Conservation (phyloP, 257 asterid species). For the Solanum etuberosum region DNA sequence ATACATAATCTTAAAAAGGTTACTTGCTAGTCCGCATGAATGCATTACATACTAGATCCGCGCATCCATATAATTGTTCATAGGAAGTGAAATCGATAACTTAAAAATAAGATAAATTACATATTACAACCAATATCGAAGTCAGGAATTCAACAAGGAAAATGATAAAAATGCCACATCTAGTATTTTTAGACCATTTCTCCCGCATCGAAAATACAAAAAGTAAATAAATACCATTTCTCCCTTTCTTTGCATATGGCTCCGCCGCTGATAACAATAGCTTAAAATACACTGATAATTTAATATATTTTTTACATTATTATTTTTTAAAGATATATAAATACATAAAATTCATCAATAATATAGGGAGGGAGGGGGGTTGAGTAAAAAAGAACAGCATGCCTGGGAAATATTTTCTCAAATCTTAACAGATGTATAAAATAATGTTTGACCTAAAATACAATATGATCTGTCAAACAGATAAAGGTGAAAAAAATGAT, state of each 20-base stretch:
- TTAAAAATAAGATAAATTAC: background rate
- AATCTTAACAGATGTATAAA: background rate
- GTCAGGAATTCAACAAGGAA: background rate
- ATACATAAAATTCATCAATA: too few relatives aligned
- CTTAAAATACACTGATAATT: too few relatives aligned
- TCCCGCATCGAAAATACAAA: background rate
- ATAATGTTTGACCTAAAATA: background rate
- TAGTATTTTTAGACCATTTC: background rate
- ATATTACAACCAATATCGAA: background rate
- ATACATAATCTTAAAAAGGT: background rate
- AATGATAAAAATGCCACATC: background rate
- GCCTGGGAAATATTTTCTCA: background rate
- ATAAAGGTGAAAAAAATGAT: background rate
- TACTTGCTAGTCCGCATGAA: background rate
- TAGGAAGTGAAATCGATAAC: background rate
- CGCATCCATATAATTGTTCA: background rate
- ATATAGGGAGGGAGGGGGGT: background rate
- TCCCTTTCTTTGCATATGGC: too few relatives aligned
- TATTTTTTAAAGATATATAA: too few relatives aligned
- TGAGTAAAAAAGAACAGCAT: background rate
- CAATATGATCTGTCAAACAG: background rate
- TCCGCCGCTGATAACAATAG: too few relatives aligned
- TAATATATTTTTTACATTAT: too few relatives aligned
- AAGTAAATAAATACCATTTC: too few relatives aligned
- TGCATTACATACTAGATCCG: background rate